Evolutionary conservation across 805 yeast genomes (phyloP).

Genomic region (Nakazawaea ambrosiae): DNA sequence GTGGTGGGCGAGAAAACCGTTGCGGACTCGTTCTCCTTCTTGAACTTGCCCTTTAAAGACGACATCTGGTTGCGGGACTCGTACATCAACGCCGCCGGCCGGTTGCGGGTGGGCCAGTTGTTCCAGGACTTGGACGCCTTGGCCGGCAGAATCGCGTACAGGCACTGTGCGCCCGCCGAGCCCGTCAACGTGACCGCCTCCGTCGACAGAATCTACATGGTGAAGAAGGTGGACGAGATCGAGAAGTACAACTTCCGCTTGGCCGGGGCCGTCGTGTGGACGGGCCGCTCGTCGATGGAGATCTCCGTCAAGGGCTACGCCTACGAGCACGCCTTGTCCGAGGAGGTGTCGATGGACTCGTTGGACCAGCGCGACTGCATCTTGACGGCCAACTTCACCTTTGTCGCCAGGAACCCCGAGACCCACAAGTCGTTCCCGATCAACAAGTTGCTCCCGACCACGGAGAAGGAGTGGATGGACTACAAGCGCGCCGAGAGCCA

Average conservation of each 20-base stretch:
- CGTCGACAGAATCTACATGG: slow-evolving; percentile 85
- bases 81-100: slow-evolving; percentile 85
- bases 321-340: slow-evolving; percentile 48
- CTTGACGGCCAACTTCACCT: slow-evolving; percentile 86
- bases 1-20: slow-evolving; percentile 68
- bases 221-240: slow-evolving; percentile 76
- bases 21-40: slow-evolving; percentile 65
- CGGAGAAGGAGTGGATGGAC: slow-evolving; percentile 73
- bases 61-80: slow-evolving; percentile 80
- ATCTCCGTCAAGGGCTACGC: slow-evolving; percentile 86
- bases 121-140: slow-evolving; percentile 92
- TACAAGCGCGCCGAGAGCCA: slow-evolving; percentile 85
- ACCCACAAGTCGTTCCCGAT: slow-evolving; percentile 88
- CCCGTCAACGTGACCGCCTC: slow-evolving; percentile 95
- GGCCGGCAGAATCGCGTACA: slow-evolving; percentile 89
- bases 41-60: slow-evolving; percentile 74
- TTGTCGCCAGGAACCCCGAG: slow-evolving; percentile 90
- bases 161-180: slow-evolving; percentile 91
- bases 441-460: slow-evolving; percentile 69
- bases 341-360: slow-evolving; percentile 44
- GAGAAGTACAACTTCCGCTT: slow-evolving; percentile 67
- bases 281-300: slow-evolving; percentile 94
- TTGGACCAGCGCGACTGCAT: slow-evolving; percentile 66
- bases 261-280: slow-evolving; percentile 92
- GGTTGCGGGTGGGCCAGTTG: slow-evolving; percentile 85